phyloP scores from a whole-genome alignment of 352 stramenopile genomes.

The Phytophthora sansomeana region DNA sequence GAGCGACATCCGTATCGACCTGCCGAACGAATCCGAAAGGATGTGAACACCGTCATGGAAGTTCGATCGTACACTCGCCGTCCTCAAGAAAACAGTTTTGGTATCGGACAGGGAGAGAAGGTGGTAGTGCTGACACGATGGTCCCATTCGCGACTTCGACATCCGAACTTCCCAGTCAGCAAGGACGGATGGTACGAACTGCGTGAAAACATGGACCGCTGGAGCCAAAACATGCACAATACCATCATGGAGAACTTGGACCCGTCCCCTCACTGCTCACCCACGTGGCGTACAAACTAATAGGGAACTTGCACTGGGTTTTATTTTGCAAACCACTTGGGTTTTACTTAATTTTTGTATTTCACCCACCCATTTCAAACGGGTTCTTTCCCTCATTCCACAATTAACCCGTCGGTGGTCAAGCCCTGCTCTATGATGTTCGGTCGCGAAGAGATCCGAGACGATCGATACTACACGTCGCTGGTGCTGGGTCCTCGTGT shows the following conservation, averaged over 20 bases:
- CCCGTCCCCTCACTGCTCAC: constrained; percentile 1
- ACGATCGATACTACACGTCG: constrained; percentile 42
- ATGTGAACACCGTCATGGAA: constrained; percentile 44
- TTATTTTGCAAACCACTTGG: background rate
- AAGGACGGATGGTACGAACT: constrained; percentile 43
- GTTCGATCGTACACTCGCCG: constrained; percentile 23
- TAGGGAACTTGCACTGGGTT: background rate
- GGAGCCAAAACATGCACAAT: constrained; percentile 52
- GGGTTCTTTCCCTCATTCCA: constrained; percentile 11
- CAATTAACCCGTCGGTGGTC: constrained; percentile 1
- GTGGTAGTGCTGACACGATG: constrained; percentile 55
- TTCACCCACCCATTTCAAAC: background rate
- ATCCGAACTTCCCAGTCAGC: constrained; percentile 37
- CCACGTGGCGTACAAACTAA: constrained; percentile 7
- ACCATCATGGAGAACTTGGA: constrained; percentile 44
- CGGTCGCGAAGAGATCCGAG: constrained; percentile 31
- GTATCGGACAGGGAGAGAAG: constrained; percentile 22
- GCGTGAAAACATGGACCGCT: constrained; percentile 49
- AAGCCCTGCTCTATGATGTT: constrained; percentile 13
- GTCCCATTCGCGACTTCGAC: constrained; percentile 42
- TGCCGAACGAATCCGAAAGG: constrained; percentile 36
- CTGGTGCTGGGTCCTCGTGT: constrained; percentile 30
- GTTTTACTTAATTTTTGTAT: background rate
- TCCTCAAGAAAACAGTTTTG: background rate
- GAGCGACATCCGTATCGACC: constrained; percentile 42